Conservation (phyloP, 352 stramenopile species). For the Pythium utonaiense region DNA sequence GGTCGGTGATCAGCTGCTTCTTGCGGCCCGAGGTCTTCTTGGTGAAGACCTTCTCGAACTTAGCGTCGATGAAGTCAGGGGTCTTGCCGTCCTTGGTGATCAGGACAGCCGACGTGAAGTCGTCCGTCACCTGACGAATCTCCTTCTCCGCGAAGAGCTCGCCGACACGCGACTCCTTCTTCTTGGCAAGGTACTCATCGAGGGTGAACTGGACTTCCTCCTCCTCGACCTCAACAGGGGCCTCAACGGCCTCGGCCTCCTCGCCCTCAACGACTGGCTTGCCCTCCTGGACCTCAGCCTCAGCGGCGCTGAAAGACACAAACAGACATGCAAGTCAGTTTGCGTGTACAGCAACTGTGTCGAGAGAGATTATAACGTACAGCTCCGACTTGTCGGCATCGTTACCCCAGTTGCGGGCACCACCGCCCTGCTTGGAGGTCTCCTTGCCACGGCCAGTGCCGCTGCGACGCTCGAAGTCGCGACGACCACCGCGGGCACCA, state of each 20-base stretch:
- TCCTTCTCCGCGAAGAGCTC: slow-evolving; percentile 82
- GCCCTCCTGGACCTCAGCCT: slow-evolving; percentile 35
- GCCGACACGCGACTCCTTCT: slow-evolving; percentile 62
- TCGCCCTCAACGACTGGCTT: slow-evolving; percentile 22
- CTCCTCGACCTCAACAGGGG: slow-evolving; percentile 49
- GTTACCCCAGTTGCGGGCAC: slow-evolving; percentile 96
- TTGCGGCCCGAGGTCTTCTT: slow-evolving; percentile 94
- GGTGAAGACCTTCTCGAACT: slow-evolving; percentile 94
- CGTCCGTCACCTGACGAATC: slow-evolving; percentile 85
- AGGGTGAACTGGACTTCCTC: slow-evolving; percentile 83
- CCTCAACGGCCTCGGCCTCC: slow-evolving; percentile 40
- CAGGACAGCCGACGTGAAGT: slow-evolving; percentile 76
- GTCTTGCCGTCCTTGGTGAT: slow-evolving; percentile 88
- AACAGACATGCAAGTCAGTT: not conserved
- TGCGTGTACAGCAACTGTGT: not conserved
- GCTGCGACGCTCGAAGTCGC: slow-evolving; percentile 92
- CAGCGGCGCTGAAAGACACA: slow-evolving; percentile 25
- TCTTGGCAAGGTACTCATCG: slow-evolving; percentile 82
- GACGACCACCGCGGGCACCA: slow-evolving; percentile 58
- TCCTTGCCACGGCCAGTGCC: slow-evolving; percentile 95
- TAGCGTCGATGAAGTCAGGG: slow-evolving; percentile 82
- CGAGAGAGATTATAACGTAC: slow-evolving; percentile 35
- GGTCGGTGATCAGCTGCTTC: slow-evolving; percentile 88
- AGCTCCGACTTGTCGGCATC: slow-evolving; percentile 90
- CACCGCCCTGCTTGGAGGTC: slow-evolving; percentile 93